Evolutionary conservation across 1,284 basidiomycete genomes (phyloP), one percentile per base, ranked within the genome.

Genomic region (Pseudozyma sp.): DNA sequence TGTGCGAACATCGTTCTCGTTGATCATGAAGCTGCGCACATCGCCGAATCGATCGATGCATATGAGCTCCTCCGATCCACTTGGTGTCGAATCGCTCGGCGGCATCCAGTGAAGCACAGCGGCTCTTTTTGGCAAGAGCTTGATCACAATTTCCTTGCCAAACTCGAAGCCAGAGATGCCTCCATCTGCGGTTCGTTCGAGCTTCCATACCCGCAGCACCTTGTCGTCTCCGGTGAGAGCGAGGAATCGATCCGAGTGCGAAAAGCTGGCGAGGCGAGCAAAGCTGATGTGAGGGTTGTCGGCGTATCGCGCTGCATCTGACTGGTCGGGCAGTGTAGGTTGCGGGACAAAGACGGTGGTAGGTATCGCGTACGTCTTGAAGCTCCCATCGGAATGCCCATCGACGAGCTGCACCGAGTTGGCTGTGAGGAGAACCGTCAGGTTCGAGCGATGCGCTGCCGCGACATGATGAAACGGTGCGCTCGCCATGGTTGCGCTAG

Each of bases 201-300:
- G 56, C 54, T 69, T 64, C 76, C 77, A 82, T 7, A 82, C 75
- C 29, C 78, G 77, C 43, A 82, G 56, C 40, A 71, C 66, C 59
- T 82, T 82, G 71, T 82, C 81, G 68, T 82, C 81, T 30, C 79
- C 80, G 5, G 78, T 78, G 11, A 81, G 56, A 7, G 79, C 81
- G 17, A 81, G 68, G 54, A 67, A 77, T 17, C 55, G 54, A 24
- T 75, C 73, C 34, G 62, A 70, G 42, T 62, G 76, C 51, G 79
- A 78, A 37, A 81, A 69, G 45, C 72, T 67, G 37, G 75, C 73
- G 46, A 78, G 59, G 5, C 79, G 68, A 9, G 79, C 76, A 44
- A 80, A 80, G 44, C 62, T 67, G 62, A 76, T 73, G 39, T 66
- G 67, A 6, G 67, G 67, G 16, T 66, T 40, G 16, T 66, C 59